Evolutionary conservation across 768 basidiomycete genomes (phyloP).

Genomic region (Roridomyces roridus): DNA sequence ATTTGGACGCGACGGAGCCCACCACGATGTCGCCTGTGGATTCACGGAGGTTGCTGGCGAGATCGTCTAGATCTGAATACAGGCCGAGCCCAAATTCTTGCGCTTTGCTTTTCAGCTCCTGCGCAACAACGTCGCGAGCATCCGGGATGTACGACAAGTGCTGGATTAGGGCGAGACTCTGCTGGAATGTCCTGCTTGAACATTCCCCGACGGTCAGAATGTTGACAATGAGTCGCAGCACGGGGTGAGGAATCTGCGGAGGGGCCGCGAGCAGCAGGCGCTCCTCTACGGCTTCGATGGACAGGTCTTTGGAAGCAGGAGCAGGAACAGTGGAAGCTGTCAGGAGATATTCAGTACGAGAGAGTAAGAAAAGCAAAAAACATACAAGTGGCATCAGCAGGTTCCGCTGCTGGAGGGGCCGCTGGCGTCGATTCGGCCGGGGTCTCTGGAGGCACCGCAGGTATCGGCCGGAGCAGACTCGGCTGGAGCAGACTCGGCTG

Average conservation of each 20-base stretch:
- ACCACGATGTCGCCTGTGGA: conserved; percentile 62
- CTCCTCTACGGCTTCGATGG: conserved; percentile 49
- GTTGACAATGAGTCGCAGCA: conserved; percentile 93
- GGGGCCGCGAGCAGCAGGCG: conserved; percentile 67
- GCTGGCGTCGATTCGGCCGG: not conserved
- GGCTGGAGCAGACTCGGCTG: conserved; percentile 28
- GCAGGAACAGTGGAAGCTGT: not conserved
- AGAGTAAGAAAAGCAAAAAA: not conserved
- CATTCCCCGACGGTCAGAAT: conserved; percentile 98
- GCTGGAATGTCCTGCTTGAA: conserved; percentile 94
- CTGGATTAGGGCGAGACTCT: conserved; percentile 90
- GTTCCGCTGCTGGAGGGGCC: not conserved
- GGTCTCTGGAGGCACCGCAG: conserved; percentile 17
- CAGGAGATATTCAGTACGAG: no score
- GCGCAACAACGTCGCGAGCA: conserved; percentile 86
- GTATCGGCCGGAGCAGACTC: conserved; percentile 28
- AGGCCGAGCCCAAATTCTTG: conserved; percentile 86
- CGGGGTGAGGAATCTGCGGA: conserved; percentile 84
- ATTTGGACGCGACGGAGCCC: conserved; percentile 80
- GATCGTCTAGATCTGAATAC: conserved; percentile 77
- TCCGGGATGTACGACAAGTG: conserved; percentile 89
- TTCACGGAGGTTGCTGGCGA: conserved; percentile 66
- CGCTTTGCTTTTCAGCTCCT: conserved; percentile 85
- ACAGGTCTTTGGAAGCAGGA: conserved; percentile 25
- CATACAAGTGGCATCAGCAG: conserved; percentile 2